Evolutionary conservation across 2,329 filamentous ascomycete species (phyloP), one percentile per base, ranked within the genome.

Genomic region (Chaetomiaceae sp.): DNA sequence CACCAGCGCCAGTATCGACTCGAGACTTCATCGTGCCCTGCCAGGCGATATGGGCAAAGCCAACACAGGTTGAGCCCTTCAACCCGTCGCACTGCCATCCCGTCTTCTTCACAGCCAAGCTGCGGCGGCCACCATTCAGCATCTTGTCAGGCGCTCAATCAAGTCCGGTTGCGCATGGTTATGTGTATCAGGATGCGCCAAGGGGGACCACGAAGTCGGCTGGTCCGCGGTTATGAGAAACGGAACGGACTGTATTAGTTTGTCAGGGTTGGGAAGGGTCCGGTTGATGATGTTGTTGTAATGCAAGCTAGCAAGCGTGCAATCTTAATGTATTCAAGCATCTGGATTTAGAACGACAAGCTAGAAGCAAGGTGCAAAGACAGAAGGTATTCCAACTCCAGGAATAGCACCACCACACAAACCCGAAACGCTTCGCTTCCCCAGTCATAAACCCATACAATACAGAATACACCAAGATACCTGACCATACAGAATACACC

Each of bases 21-120:
- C 51, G 50, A 19, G 46, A 47, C 6, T 39, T 52, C 39, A 54
- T 47, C 11, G 53, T 56, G 11, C 57, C 40, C 17, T 59, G 58
- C 37, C 59, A 59, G 23, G 46, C 48, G n/a, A 9, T 52, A 15
- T 56, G 58, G 57, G 47, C 38, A 20, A 39, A 27, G 11, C 37
- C 43, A 34, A 19, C 50, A 19, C 36, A 75, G 14, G 72, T 67
- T 1, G 59, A 63, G 15, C 34, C 58, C 6, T 29, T 20, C 64
- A 77, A 87, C 65, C 73, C 81, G 9, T 81, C 87, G 1, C 75
- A 75, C 36, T 72, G 81, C 23, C 88, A 91, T 60, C 88, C 88
- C 0, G 87, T 89, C 1, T 91, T 91, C 71, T 90, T 91, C 71
- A 87, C 86, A 0, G 74, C 81, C 27, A 76, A 76, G 47, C 70